Percentiles rank a stretch among this genome's conserved stretches.
These are phyloP conservation scores for Colletotrichum falcatum DNA, from an alignment of 2,329 filamentous ascomycete genomes.

Conservation along the genomic window DNA sequence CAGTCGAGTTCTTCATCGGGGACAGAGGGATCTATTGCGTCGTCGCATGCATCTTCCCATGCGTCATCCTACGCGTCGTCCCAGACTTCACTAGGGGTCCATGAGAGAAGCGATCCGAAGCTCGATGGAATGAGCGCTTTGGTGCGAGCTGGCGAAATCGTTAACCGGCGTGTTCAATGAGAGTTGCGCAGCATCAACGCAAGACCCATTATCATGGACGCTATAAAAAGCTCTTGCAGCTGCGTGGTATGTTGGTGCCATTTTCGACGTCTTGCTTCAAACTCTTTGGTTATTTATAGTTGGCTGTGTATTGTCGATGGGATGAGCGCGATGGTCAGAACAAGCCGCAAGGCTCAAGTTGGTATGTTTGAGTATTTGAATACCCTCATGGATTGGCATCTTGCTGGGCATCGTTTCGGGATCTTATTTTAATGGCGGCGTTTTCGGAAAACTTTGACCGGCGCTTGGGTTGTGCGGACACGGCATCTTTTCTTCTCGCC, in stretches of 20 bases:
- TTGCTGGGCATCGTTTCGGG: slow-evolving; percentile 30
- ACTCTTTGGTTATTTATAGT: slow-evolving; percentile 1
- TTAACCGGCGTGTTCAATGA: slow-evolving; percentile 55
- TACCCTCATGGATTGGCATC: slow-evolving; percentile 41
- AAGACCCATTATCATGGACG: not conserved
- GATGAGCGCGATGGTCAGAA: slow-evolving; percentile 6
- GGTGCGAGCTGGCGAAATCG: slow-evolving; percentile 69
- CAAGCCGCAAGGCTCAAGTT: slow-evolving; percentile 15
- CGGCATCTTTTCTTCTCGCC: slow-evolving; percentile 26
- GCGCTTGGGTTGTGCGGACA: slow-evolving; percentile 27
- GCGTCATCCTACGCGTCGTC: slow-evolving; percentile 36
- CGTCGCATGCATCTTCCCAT: slow-evolving; percentile 36
- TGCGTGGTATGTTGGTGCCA: not conserved
- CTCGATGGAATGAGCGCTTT: slow-evolving; percentile 71
- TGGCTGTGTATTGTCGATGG: slow-evolving; percentile 17
- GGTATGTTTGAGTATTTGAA: slow-evolving; percentile 35
- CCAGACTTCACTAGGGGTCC: slow-evolving; percentile 34
- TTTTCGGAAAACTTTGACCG: slow-evolving; percentile 13
- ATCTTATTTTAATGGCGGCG: slow-evolving; percentile 27
- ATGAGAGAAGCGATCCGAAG: slow-evolving; percentile 34
- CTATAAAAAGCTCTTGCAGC: too few relatives aligned
- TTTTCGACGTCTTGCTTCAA: not conserved
- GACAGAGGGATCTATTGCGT: slow-evolving; percentile 32
- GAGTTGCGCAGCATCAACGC: slow-evolving; percentile 2
- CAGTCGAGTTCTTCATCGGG: slow-evolving; percentile 38